phyloP scores from a whole-genome alignment of 2,329 filamentous ascomycete species.

The Arthroderma uncinatum region DNA sequence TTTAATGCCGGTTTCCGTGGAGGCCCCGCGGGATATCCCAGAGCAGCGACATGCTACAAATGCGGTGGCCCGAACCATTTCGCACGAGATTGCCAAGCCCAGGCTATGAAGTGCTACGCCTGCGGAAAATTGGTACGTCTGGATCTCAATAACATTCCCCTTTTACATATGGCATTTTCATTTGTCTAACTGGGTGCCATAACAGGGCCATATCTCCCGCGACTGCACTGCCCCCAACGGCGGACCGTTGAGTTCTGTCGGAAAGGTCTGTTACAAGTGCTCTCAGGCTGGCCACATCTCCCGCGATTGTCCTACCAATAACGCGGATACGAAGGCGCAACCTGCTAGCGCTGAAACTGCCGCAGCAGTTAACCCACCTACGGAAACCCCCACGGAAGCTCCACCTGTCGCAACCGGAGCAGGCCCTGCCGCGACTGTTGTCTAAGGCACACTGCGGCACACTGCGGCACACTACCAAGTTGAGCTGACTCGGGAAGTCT shows the following conservation, averaged over 20 bases:
- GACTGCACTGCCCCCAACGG: slow-evolving; percentile 97
- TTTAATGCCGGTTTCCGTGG: slow-evolving; percentile 55
- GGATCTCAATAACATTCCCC: neutral
- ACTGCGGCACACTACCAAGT: neutral
- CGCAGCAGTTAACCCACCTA: slow-evolving; percentile 26
- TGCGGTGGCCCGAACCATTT: slow-evolving; percentile 89
- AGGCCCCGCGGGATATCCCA: slow-evolving; percentile 50
- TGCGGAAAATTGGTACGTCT: slow-evolving; percentile 65
- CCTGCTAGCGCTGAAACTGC: slow-evolving; percentile 23
- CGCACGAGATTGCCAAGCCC: slow-evolving; percentile 93
- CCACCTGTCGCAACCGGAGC: slow-evolving; percentile 35
- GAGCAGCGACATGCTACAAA: slow-evolving; percentile 54
- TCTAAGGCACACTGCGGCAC: neutral
- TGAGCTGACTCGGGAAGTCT: neutral
- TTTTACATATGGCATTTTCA: neutral
- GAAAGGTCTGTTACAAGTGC: slow-evolving; percentile 98
- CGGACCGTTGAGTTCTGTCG: slow-evolving; percentile 84
- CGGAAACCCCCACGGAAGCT: slow-evolving; percentile 24
- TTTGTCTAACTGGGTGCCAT: slow-evolving; percentile 12
- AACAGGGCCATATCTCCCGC: slow-evolving; percentile 68
- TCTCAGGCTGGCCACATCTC: slow-evolving; percentile 94
- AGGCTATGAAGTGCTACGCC: slow-evolving; percentile 97
- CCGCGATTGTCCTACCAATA: slow-evolving; percentile 79
- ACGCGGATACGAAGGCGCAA: slow-evolving; percentile 33
- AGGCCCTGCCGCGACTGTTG: slow-evolving; percentile 23